Base-by-base conservation (phyloP, 148 eudicot genomes). In the Vaccinium corymbosum region DNA sequence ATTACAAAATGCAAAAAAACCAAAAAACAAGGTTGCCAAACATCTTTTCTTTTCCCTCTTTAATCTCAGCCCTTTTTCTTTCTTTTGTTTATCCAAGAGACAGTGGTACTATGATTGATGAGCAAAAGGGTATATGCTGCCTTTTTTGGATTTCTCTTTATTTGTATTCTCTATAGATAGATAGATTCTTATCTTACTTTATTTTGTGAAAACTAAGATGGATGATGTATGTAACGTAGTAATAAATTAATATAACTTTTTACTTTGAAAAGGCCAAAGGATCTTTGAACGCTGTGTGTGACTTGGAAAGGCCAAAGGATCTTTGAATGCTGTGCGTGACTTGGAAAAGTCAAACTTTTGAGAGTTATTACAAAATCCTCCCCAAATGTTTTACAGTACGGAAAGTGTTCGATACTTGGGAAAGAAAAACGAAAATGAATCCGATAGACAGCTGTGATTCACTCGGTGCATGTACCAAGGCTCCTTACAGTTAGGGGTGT, bases 131-230 rank as follows among this genome's bases (percentile, higher is more conserved):
- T 64, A 64, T 64, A 22, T 64, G 71, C 71, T 22, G 7, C 22
- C 9, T 64, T 25, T 22, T 22, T 55, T 55, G 14, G 62, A 1
- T 66, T 66, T 11, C 25, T 2, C 55, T 52, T 8, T 42, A 42
- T 61, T 20, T 61, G 11, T 9, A 5, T 57, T 57, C 19, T 57
- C 14, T 56, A 4, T 10, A 20, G 20, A 22, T 61, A 11, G 20
- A 20, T 62, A 66, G 72, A 66, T 66, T 66, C 72, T 66, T 29
- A 62, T 20, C 46, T 62, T 62, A n/a, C 68, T 62, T 61, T n/a
- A 20, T 20, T 62, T 62, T 62, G 27, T 62, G 27, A 62, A 10
- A n/a, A 62, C 12, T 42, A 20, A 61, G 68, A 20, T 7, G 8
- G 25, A n/a, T 56, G 20, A n/a, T 20, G 5, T 1, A 62, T 62